Conservation (phyloP, 805 yeast genomes). For the Metschnikowia reukaufii region DNA sequence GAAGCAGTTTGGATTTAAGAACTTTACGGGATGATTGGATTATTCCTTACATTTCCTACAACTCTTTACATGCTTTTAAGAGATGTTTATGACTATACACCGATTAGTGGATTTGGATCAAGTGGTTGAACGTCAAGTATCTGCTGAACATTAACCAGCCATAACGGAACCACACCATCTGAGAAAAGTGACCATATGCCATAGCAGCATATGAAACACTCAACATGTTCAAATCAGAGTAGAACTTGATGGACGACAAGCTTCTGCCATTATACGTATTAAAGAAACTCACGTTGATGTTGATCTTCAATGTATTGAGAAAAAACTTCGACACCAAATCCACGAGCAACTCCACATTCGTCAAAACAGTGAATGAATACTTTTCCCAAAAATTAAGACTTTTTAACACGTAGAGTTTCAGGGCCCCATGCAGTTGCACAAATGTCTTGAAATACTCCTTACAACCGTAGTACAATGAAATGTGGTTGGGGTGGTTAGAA, state of each 20-base stretch:
- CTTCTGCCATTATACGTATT: conserved; percentile 17
- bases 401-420: conserved; percentile 32
- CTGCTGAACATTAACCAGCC: conserved; percentile 80
- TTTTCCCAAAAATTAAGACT: conserved; percentile 44
- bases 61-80: too few relatives aligned
- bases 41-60: too few relatives aligned
- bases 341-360: conserved; percentile 42
- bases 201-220: conserved; percentile 62
- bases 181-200: conserved; percentile 80
- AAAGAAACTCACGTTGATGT: conserved; percentile 41
- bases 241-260: conserved; percentile 30
- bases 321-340: conserved; percentile 36
- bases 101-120: conserved; percentile 31
- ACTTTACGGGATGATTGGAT: conserved; percentile 9
- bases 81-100: background rate
- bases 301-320: conserved; percentile 31
- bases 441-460: conserved; percentile 28
- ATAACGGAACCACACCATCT: conserved; percentile 94
- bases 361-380: conserved; percentile 48
- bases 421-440: conserved; percentile 1
- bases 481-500: conserved; percentile 87
- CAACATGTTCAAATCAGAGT: conserved; percentile 40
- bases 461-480: conserved; percentile 56
- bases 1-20: conserved; percentile 48
- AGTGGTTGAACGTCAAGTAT: conserved; percentile 75